Percentiles rank a stretch among this genome's conserved stretches.
Evolutionary conservation across 1,139 yeast genomes (phyloP).

Genomic region (Kurtzmaniella natalensis): DNA sequence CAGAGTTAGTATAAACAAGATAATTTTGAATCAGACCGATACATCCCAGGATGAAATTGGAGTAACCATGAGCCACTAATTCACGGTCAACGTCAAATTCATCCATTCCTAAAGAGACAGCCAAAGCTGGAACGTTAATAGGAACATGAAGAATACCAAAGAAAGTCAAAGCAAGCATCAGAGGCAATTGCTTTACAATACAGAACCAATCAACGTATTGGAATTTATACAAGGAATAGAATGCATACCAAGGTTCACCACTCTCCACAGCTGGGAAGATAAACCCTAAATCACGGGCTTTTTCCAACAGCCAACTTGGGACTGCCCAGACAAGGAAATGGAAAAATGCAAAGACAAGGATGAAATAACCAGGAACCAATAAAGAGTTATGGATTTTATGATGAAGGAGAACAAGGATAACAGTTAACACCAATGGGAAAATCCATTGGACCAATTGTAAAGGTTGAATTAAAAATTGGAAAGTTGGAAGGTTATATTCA

Average conservation of each 20-base stretch:
- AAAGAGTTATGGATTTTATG: conserved; percentile 65
- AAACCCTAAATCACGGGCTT: conserved; percentile 77
- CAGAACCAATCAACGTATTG: conserved; percentile 68
- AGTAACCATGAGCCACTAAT: conserved; percentile 89
- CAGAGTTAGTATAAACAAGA: conserved; percentile 89
- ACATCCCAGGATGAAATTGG: conserved; percentile 82
- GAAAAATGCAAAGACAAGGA: conserved; percentile 61
- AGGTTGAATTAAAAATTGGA: conserved; percentile 40
- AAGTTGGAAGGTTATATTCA: conserved; percentile 55
- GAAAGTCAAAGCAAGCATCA: conserved; percentile 92
- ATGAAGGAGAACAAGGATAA: conserved; percentile 58
- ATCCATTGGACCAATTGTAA: conserved; percentile 63
- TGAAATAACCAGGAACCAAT: conserved; percentile 77
- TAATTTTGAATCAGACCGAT: conserved; percentile 90
- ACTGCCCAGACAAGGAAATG: conserved; percentile 62
- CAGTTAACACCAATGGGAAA: conserved; percentile 63
- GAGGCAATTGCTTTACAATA: conserved; percentile 69
- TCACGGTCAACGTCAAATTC: conserved; percentile 89
- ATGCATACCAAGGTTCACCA: conserved; percentile 82
- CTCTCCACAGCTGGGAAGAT: conserved; percentile 67
- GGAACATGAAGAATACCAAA: conserved; percentile 96
- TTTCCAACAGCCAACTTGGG: conserved; percentile 59
- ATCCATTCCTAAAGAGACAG: conserved; percentile 84
- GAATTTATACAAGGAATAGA: conserved; percentile 71
- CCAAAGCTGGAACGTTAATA: conserved; percentile 93